Evolutionary conservation across 192 early-diverging fungal species (phyloP), one percentile per base, ranked within the genome.

Genomic region (Gaertneriomyces semiglobifer): DNA sequence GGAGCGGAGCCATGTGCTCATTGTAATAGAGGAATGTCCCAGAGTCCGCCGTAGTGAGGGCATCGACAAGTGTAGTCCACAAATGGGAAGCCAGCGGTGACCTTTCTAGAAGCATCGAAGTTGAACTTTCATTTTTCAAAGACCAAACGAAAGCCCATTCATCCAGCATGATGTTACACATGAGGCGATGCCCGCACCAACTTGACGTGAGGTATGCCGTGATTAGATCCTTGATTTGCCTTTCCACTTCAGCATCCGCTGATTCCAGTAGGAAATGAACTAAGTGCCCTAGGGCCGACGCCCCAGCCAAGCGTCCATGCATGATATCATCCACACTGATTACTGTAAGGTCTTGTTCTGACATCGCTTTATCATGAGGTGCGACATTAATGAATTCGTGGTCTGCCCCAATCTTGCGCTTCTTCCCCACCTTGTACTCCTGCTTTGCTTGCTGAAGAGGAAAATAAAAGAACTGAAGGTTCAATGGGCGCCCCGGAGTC

Each of bases 261-360:
- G 46, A 10, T 18, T 47, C 44, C n/a, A 48, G 81, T 82, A 89
- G 86, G 0, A 72, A 62, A 0, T 86, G 83, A 54, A 86, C 81
- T 40, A 93, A 67, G 58, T 79, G 80, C 7, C 96, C 96, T 7
- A 99, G 80, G 0, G 91, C 92, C 2, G 82, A 86, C 10, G 88
- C 86, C 3, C 87, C 90, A 0, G 82, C 80, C 16, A 95, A 68
- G 18, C 96, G 85, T 14, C 93, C 92, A 20, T 90, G 87, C 60
- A 94, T 78, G 25, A 99, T 82, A 20, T 86, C 83, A 12, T 90
- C 89, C 16, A 76, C 74, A 1, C 86, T 74, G 2, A 99, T 80
- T 43, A 99, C 71, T 1, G 90, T 89, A 52, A 96, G 72, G 70
- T 99, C 96, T 70, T 97, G 94, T 53, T 84, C 78, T 25, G 92